Evolutionary conservation across 306 rosid species (phyloP), one percentile per base, ranked within the genome.

Genomic region (Dicorynia guianensis): DNA sequence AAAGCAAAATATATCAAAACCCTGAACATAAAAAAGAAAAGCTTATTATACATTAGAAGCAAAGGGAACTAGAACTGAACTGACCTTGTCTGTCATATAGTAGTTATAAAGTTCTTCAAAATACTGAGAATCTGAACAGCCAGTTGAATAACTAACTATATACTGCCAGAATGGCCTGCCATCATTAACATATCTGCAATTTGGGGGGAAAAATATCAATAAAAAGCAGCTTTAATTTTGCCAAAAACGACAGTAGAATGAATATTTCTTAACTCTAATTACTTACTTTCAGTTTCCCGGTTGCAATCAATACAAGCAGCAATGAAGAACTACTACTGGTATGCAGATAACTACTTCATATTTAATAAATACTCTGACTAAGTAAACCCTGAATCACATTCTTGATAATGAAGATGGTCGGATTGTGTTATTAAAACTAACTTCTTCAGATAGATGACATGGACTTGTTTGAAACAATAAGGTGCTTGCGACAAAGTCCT

Each of bases 101-200:
- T 90, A 95, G 87, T 83, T 82, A 75, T 95, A 95, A 48, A 92
- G 85, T 74, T 95, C 98, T 85, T 95, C 98, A 74, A 95, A 95
- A 90, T 92, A 95, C 70, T 92, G 97, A 67, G 96, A 69, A 86
- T 95, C 98, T 4, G 95, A 85, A 76, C 98, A 95, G 39, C 98
- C 98, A 4, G 98, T 95, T 38, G 98, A 95, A 62, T 77, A 77
- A 79, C 92, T 86, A 80, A 95, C 98, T 46, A 95, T 95, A 76
- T 95, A 83, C 85, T 92, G 98, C 98, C 97, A 95, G 80, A 95
- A 95, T 56, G 98, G 97, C 80, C 88, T 86, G 34, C 97, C 98
- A 63, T 95, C 98, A 59, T 91, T 90, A 39, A 95, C 98, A 69
- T 95, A 95, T 85, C 98, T 92, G 88, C 86, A 89, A 72, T 58